Conservation (phyloP, 2,329 filamentous ascomycete genomes). For the Pseudopithomyces maydicus region DNA sequence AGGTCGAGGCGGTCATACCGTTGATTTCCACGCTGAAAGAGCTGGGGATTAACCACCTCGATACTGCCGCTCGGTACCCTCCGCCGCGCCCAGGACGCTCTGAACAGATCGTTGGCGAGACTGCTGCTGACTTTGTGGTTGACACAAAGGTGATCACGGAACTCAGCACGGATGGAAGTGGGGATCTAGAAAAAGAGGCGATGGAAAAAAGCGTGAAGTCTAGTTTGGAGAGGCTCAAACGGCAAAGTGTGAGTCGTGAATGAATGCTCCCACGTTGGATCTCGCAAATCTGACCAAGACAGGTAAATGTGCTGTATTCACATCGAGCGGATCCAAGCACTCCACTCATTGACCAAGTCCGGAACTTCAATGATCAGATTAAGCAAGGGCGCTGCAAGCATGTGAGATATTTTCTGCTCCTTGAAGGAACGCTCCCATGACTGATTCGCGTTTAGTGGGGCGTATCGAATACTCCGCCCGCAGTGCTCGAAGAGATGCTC, state of each 20-base stretch:
- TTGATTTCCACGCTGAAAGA: constrained; percentile 10
- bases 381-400: constrained; percentile 3
- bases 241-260: background rate
- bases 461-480: constrained; percentile 11
- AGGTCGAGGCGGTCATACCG: background rate
- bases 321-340: constrained; percentile 15
- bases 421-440: background rate
- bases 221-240: constrained; percentile 10
- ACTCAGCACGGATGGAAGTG: constrained; percentile 12
- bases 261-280: background rate
- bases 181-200: constrained; percentile 7
- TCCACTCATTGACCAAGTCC: constrained; percentile 14
- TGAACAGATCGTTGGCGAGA: constrained; percentile 12
- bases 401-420: background rate
- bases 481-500: constrained; percentile 10
- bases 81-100: constrained; percentile 11
- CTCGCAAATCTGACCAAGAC: too few relatives aligned
- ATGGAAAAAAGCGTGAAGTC: constrained; percentile 8
- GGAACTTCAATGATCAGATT: constrained; percentile 14
- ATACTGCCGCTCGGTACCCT: constrained; percentile 16
- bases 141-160: constrained; percentile 16
- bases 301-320: constrained; percentile 15
- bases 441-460: constrained; percentile 9
- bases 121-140: constrained; percentile 9
- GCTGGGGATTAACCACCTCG: constrained; percentile 8